Conservation (phyloP, 495 filamentous ascomycete genomes). For the Rhypophila decipiens region DNA sequence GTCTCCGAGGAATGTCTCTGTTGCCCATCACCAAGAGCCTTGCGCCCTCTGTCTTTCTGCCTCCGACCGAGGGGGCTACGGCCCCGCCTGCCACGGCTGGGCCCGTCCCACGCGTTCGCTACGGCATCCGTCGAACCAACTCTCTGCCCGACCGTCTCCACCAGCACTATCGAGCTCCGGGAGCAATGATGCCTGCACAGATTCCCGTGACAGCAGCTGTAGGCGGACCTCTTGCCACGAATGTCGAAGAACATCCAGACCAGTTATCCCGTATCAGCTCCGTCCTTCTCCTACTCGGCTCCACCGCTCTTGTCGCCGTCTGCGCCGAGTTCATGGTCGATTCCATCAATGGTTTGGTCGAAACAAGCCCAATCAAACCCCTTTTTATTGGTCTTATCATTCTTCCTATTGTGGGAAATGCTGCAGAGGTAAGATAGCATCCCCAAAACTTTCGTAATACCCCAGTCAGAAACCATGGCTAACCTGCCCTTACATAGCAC, state of each 20-base stretch:
- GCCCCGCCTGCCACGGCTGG: constrained; percentile 22
- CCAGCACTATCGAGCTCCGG: constrained; percentile 38
- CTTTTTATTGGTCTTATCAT: constrained; percentile 81
- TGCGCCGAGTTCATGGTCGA: constrained; percentile 80
- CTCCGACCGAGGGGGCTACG: constrained; percentile 17
- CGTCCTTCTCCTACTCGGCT: constrained; percentile 63
- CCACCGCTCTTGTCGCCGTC: constrained; percentile 68
- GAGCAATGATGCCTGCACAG: constrained; percentile 36
- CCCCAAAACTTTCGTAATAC: too few species aligned
- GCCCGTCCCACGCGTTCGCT: constrained; percentile 47
- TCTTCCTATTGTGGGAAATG: constrained; percentile 82
- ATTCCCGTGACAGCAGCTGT: constrained; percentile 28
- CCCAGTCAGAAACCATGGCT: too few species aligned
- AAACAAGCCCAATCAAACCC: constrained; percentile 51
- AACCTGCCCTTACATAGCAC: too few species aligned
- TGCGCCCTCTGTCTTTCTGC: constrained; percentile 39
- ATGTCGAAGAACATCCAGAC: constrained; percentile 39
- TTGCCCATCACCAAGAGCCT: constrained; percentile 38
- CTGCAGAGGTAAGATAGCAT: too few species aligned
- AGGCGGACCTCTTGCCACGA: constrained; percentile 23
- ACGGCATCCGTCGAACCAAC: constrained; percentile 66
- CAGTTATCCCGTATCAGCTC: constrained; percentile 70
- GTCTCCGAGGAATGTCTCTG: constrained; percentile 34
- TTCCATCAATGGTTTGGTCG: constrained; percentile 65
- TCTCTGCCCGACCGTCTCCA: constrained; percentile 70